phyloP scores from a whole-genome alignment of 768 basidiomycete species.

The Hygrophorus pudorinus region DNA sequence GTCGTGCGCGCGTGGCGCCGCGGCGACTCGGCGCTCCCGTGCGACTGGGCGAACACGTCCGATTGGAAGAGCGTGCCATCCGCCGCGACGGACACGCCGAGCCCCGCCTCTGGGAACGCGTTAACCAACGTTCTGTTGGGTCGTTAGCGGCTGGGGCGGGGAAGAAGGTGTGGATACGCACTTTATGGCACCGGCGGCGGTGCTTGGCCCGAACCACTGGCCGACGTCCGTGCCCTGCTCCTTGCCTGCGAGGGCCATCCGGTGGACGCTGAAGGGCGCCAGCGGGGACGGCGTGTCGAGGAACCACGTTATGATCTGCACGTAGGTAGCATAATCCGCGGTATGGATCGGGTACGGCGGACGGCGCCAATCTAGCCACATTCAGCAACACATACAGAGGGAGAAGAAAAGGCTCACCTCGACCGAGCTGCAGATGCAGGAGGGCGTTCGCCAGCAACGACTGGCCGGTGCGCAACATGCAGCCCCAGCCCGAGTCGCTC shows the following conservation, averaged over 20 bases:
- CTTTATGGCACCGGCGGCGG: slow-evolving; percentile 96
- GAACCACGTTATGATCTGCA: slow-evolving; percentile 92
- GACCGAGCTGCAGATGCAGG: slow-evolving; percentile 61
- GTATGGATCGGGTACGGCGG: slow-evolving; percentile 53
- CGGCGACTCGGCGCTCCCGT: slow-evolving; percentile 15
- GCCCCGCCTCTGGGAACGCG: slow-evolving; percentile 67
- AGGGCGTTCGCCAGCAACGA: slow-evolving; percentile 74
- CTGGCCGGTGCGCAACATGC: slow-evolving; percentile 86
- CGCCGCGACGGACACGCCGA: slow-evolving; percentile 74
- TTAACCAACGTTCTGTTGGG: slow-evolving; percentile 58
- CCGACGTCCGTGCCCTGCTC: slow-evolving; percentile 92
- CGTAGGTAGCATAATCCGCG: slow-evolving; percentile 73
- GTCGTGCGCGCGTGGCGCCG: not conserved
- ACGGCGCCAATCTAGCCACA: slow-evolving; percentile 90
- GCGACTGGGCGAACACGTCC: slow-evolving; percentile 78
- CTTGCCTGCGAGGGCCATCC: slow-evolving; percentile 92
- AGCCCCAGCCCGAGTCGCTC: slow-evolving; percentile 84
- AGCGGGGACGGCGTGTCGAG: slow-evolving; percentile 78
- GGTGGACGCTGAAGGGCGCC: slow-evolving; percentile 90
- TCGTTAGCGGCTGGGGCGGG: not conserved
- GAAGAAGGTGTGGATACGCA: slow-evolving; percentile 21
- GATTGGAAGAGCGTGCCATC: slow-evolving; percentile 79
- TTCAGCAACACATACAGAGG: too few species aligned
- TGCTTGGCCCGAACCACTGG: slow-evolving; percentile 97
- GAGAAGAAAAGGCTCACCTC: slow-evolving; percentile 19